Evolutionary conservation across 2,329 filamentous ascomycete genomes (phyloP), one percentile per base, ranked within the genome.

Genomic region (Blastomyces gilchristii): DNA sequence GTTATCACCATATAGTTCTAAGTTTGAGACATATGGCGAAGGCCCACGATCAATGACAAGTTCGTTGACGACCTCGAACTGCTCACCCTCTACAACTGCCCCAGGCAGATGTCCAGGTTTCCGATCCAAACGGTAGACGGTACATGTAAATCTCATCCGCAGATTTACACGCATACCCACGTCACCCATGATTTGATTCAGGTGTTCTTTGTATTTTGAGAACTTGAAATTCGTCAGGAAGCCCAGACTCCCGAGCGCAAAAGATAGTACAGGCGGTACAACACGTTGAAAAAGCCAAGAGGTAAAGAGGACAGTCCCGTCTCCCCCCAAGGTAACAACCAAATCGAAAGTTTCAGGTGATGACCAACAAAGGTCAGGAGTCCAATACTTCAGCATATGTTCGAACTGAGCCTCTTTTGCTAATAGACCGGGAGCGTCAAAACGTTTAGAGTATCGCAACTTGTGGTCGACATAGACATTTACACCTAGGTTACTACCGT

Each of bases 401-500:
- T 87, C 81, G 74, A 91, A 96, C 31, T 88, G 86, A 12, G 86
- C 81, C 69, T 97, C 86, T 70, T 89, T 84, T 53, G 85, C 84
- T 7, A 93, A 69, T 62, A 99, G 81, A 39, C 85, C 85, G 3
- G 85, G 77, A 1, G 89, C 85, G 70, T 92, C 86, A 74, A 99
- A 99, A 60, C 94, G 89, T 74, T 90, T 92, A 5, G 91, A 96
- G 70, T 86, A 86, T 70, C 87, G 87, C 65, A 99, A 81, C 78
- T 99, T 97, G 67, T 91, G 89, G 75, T 99, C 94, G n/a, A 99
- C 94, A 72, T 96, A 97, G 67, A 99, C 94, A 70, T 93, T 96
- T 62, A 99, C 89, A 16, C 94, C 94, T n/a, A 94, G 74, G 66
- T 94, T 87, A 62, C 85, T 91, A 53, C 91, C 91, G 73, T 99